Conservation (phyloP, 225 moss, liverwort and hornwort species). For the Rhytidiadelphus loreus region DNA sequence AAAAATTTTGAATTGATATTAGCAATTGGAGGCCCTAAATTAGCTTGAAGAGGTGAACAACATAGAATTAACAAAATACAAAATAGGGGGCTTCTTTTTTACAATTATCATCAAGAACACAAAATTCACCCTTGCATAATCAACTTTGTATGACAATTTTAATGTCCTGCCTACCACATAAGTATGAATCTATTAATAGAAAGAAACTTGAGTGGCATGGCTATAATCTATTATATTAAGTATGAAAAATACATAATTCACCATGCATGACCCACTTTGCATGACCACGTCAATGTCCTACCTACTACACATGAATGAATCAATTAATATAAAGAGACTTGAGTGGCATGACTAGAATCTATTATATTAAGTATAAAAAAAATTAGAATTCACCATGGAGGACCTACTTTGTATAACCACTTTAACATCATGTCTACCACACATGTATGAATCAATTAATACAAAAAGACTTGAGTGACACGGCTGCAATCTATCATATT, state of each 20-base stretch:
- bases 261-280: fast-evolving
- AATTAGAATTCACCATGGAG: no score
- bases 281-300: neutral
- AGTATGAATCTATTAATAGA: no score
- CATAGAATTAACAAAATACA: neutral
- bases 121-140: fast-evolving
- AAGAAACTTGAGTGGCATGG: no score
- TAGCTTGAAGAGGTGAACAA: neutral
- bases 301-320: neutral
- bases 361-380: no score
- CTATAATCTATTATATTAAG: no score
- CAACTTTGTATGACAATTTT: neutral
- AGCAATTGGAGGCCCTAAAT: neutral
- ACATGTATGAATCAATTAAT: no score
- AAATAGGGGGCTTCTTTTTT: fast-evolving
- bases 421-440: no score
- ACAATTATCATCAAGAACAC: neutral
- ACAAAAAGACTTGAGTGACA: no score
- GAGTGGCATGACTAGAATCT: fast-evolving
- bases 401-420: no score
- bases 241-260: no score
- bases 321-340: neutral
- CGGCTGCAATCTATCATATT: no score
- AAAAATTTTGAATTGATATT: neutral
- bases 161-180: no score